Percentiles rank a stretch among this genome's conserved stretches.
These are phyloP conservation scores for Lactarius hengduanensis DNA, from an alignment of 768 basidiomycete genomes.

Conservation along the genomic window DNA sequence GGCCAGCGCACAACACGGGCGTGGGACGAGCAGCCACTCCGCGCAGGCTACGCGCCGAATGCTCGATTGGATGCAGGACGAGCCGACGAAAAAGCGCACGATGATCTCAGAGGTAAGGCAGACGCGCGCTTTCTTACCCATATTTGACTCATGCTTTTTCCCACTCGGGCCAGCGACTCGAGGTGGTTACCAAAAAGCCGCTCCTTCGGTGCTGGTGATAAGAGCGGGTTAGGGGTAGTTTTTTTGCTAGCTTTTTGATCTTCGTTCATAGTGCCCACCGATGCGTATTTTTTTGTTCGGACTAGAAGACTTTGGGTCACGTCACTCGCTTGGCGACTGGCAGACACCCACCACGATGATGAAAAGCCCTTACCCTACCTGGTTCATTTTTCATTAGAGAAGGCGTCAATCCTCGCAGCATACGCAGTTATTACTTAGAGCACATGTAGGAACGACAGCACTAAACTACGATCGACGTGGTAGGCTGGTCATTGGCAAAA, in stretches of 20 bases:
- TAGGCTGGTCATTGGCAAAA: no score
- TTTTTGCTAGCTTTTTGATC: background rate
- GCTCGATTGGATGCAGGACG: constrained; percentile 48
- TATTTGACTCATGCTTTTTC: background rate
- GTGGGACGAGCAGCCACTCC: constrained; percentile 39
- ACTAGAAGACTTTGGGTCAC: background rate
- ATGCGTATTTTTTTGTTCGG: constrained; percentile 9
- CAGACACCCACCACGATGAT: background rate
- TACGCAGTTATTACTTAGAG: background rate
- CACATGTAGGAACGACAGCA: background rate
- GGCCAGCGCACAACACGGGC: constrained; percentile 31
- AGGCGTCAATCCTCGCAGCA: background rate
- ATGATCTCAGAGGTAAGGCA: constrained; percentile 68
- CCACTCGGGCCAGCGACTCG: constrained; percentile 56
- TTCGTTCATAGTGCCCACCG: background rate
- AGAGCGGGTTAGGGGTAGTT: constrained; percentile 12
- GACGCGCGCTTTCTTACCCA: background rate
- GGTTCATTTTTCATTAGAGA: background rate
- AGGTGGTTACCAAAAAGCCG: constrained; percentile 66
- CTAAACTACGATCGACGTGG: background rate
- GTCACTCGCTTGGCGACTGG: background rate
- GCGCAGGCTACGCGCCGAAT: constrained; percentile 36
- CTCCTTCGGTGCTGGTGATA: constrained; percentile 69
- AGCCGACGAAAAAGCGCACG: constrained; percentile 48
- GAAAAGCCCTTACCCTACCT: background rate